Evolutionary conservation across 139 green algal genomes (phyloP).

Genomic region (Chlamydomonas incerta): DNA sequence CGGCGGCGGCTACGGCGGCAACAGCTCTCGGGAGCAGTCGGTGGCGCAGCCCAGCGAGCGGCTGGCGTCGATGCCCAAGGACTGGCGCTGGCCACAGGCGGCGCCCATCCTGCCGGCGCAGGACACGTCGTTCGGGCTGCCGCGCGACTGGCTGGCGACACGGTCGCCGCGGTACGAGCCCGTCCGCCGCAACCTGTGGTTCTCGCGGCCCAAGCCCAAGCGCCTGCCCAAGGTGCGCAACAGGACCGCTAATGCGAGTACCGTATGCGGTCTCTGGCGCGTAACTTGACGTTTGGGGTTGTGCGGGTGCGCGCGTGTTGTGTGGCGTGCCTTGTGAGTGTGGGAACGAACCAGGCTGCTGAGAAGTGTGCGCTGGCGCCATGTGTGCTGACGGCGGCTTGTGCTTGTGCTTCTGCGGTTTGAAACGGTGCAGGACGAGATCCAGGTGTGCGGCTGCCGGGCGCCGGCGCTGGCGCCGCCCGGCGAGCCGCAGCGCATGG

Average conservation of each 20-base stretch:
- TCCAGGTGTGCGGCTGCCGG: conserved; percentile 33
- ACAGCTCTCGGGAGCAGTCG: too few species aligned
- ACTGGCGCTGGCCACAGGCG: neutral
- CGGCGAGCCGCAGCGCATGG: conserved; percentile 30
- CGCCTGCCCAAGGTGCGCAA: conserved; percentile 64
- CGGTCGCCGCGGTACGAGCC: conserved; percentile 68
- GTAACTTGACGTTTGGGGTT: too few species aligned
- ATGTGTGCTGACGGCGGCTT: too few species aligned
- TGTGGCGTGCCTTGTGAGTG: too few species aligned
- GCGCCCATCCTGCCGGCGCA: conserved; percentile 10
- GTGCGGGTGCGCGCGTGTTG: too few species aligned
- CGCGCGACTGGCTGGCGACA: conserved; percentile 39
- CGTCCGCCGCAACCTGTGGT: conserved; percentile 74
- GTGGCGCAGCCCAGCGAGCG: neutral
- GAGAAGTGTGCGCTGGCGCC: too few species aligned
- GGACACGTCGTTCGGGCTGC: conserved; percentile 16
- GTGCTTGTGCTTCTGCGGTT: too few species aligned
- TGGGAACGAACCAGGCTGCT: too few species aligned
- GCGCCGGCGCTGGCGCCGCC: conserved; percentile 6
- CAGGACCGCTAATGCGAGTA: too few species aligned
- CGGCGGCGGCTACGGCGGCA: too few species aligned
- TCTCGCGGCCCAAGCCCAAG: conserved; percentile 68
- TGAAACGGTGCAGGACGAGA: conserved; percentile 42
- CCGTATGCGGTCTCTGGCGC: too few species aligned
- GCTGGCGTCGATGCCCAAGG: neutral